A percentile compares a stretch with the other conserved stretches of the same genome.
Conservation (phyloP, 140 eudicot genomes). For the Cichorium intybus region DNA sequence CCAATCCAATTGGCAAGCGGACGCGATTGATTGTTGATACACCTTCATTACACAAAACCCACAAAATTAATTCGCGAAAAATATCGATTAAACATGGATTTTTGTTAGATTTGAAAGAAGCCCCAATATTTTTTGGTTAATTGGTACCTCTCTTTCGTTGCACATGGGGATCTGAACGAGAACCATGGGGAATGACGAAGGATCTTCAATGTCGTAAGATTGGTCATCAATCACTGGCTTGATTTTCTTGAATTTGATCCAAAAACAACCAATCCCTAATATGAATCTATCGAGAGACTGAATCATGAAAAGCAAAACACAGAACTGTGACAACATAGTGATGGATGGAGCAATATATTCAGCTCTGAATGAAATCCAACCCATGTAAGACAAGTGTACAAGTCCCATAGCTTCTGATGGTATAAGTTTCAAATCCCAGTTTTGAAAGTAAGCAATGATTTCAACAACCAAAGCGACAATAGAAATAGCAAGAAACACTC, state of each 20-base stretch:
- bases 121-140: neutral
- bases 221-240: slow-evolving; percentile 41
- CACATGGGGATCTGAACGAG: slow-evolving; percentile 68
- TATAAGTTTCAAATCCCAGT: slow-evolving; percentile 64
- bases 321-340: slow-evolving; percentile 53
- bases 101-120: neutral
- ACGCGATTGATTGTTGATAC: slow-evolving; percentile 69
- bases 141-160: slow-evolving; percentile 49
- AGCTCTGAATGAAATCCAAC: slow-evolving; percentile 71
- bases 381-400: slow-evolving; percentile 52
- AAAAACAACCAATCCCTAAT: slow-evolving; percentile 59
- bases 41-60: slow-evolving; percentile 46
- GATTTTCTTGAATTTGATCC: slow-evolving; percentile 44
- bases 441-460: slow-evolving; percentile 58
- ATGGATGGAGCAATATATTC: slow-evolving; percentile 70
- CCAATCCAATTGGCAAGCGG: slow-evolving; percentile 95
- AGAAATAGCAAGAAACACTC: slow-evolving; percentile 63
- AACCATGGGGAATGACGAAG: slow-evolving; percentile 47
- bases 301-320: slow-evolving; percentile 58
- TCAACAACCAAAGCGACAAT: slow-evolving; percentile 59
- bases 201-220: slow-evolving; percentile 58
- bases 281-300: slow-evolving; percentile 53
- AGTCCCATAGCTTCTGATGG: slow-evolving; percentile 53
- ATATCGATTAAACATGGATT: neutral
- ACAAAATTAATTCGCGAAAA: slow-evolving; percentile 11